phyloP scores from a whole-genome alignment of 2,329 filamentous ascomycete genomes.

The Arthroderma sp. region DNA sequence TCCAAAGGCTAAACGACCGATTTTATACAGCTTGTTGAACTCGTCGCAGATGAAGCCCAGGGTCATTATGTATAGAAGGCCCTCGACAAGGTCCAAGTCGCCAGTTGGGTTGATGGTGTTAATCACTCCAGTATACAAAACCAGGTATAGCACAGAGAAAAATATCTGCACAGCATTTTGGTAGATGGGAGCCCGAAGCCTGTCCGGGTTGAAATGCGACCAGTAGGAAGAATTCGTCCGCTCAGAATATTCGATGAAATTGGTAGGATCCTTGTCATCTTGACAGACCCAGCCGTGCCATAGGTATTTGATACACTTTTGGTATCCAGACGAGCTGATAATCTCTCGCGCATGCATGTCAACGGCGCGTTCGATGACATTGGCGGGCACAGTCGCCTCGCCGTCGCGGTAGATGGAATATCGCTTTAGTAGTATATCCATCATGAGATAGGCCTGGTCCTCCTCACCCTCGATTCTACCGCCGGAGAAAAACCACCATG shows the following conservation, averaged over 20 bases:
- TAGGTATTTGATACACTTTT: constrained; percentile 84
- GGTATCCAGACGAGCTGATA: constrained; percentile 86
- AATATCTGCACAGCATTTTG: constrained; percentile 83
- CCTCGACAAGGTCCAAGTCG: constrained; percentile 72
- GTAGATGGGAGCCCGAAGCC: constrained; percentile 83
- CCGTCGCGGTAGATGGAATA: constrained; percentile 70
- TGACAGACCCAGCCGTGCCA: constrained; percentile 98
- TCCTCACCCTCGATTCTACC: constrained; percentile 71
- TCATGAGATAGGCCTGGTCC: constrained; percentile 62
- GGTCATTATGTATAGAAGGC: constrained; percentile 80
- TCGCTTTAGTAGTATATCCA: constrained; percentile 69
- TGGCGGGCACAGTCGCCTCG: constrained; percentile 59
- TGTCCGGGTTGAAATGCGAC: constrained; percentile 79
- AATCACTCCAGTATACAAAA: constrained; percentile 76
- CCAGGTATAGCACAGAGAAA: constrained; percentile 70
- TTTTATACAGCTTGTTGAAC: constrained; percentile 78
- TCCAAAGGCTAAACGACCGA: constrained; percentile 76
- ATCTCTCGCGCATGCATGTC: constrained; percentile 80
- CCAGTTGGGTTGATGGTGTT: constrained; percentile 83
- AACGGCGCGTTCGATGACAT: constrained; percentile 85
- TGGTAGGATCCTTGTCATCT: constrained; percentile 78
- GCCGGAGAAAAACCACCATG: too few relatives aligned
- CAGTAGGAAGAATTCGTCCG: constrained; percentile 67
- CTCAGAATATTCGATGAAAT: constrained; percentile 75
- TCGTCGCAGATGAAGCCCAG: constrained; percentile 85